Conservation (phyloP, 2,329 filamentous ascomycete genomes). For the Penicillium sumatraense region DNA sequence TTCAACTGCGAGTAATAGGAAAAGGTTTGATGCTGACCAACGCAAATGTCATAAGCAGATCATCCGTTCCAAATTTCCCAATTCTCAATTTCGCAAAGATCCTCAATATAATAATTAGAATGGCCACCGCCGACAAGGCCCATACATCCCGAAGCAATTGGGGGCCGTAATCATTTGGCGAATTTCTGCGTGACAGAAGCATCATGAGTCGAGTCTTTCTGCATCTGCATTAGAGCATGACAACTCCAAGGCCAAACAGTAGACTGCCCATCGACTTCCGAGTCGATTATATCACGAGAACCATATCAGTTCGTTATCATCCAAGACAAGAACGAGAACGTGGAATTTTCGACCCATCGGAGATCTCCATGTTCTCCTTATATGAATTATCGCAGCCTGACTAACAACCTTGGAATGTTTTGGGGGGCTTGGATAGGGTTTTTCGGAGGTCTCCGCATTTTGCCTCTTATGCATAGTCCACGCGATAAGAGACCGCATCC, state of each 20-base stretch:
- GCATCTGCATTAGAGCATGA: slow-evolving; percentile 3
- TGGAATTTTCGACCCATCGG: slow-evolving; percentile 4
- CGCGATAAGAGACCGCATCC: slow-evolving; percentile 6
- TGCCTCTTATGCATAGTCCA: not conserved
- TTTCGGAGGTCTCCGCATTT: slow-evolving; percentile 22
- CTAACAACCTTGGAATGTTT: not conserved
- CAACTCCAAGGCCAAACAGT: slow-evolving; percentile 1
- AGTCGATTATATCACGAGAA: slow-evolving; percentile 3
- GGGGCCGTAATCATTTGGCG: slow-evolving; percentile 12
- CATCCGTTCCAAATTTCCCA: slow-evolving; percentile 27
- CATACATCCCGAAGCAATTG: slow-evolving; percentile 27
- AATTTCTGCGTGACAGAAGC: slow-evolving; percentile 10
- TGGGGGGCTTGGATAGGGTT: slow-evolving; percentile 5
- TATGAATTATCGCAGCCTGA: not conserved
- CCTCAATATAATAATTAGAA: slow-evolving; percentile 21
- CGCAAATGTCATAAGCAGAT: slow-evolving; percentile 28
- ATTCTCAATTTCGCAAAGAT: slow-evolving; percentile 27
- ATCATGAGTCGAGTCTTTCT: too few relatives aligned
- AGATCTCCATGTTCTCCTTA: slow-evolving; percentile 18
- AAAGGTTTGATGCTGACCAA: slow-evolving; percentile 22
- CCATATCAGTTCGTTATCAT: slow-evolving; percentile 15
- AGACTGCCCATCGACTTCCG: slow-evolving; percentile 1
- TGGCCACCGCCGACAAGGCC: slow-evolving; percentile 23
- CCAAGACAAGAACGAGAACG: not conserved
- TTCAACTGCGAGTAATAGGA: not conserved